Evolutionary conservation across 2,329 filamentous ascomycete species (phyloP), one percentile per base, ranked within the genome.

Genomic region (Emergomyces orientalis): DNA sequence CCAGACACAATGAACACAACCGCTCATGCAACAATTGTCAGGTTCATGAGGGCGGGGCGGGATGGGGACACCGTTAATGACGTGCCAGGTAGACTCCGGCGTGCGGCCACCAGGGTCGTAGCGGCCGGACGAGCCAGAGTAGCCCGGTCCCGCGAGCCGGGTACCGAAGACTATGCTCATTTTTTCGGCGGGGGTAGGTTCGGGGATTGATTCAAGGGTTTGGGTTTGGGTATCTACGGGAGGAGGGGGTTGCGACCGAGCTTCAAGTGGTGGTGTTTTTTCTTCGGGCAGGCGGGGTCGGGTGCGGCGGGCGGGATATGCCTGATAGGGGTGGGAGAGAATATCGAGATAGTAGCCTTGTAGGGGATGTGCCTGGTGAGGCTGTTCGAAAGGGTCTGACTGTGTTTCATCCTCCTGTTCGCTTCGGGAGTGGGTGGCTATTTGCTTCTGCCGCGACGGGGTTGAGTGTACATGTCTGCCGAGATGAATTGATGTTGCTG

Each of bases 21-120:
- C 94, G 71, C 90, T 94, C 94, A 99, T 99, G 77, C 94, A 99
- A 82, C 94, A 99, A 73, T 99, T 97, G 71, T 97, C 94, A 3
- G 94, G 94, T 76, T 99, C 93, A 57, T 86, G 82, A 0, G 94
- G 94, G 57, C 84, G 84, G 0, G 91, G 92, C 1, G 94, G 94
- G 4, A 97, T 88, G 22, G 85, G 77, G 0, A 97, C 83, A 3
- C 92, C 93, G 0, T 89, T 91, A 62, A 97, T 80, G 1, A 74
- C 78, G 62, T 72, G 75, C 64, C 85, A 79, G 9, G 79, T 84
- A 59, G 86, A 86, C 65, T 83, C 80, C 17, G 81, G 78, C 14
- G 84, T 78, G 43, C 86, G 81, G 54, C 84, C 80, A 2, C 80
- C 81, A 6, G 85, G 76, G 49, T 74, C 73, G 62, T 76, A 77